phyloP scores from a whole-genome alignment of 169 alveolate genomes.

The Plasmodium sp. region DNA sequence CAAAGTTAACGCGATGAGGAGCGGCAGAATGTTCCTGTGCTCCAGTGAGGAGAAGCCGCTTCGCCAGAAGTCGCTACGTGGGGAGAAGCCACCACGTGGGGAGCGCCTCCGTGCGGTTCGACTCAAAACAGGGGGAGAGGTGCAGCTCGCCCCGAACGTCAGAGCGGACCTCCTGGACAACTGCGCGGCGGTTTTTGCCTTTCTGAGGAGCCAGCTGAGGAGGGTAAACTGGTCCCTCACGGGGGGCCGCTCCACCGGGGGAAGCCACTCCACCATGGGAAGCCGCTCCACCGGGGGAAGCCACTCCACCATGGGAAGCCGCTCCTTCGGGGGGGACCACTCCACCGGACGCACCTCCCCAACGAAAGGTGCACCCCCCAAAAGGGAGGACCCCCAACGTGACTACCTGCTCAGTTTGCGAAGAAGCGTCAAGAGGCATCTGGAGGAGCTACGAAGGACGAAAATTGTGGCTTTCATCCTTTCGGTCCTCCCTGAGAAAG shows the following conservation, averaged over 20 bases:
- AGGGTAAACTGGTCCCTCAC: neutral
- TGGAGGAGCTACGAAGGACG: neutral
- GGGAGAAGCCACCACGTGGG: neutral
- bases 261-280: neutral
- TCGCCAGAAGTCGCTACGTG: too few species aligned
- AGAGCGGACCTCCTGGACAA: constrained; percentile 1
- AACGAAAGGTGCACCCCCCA: neutral
- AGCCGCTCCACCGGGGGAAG: neutral
- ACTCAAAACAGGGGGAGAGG: neutral
- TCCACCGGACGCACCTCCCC: neutral
- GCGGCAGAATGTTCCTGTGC: constrained; percentile 1
- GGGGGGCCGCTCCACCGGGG: neutral
- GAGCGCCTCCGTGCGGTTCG: neutral
- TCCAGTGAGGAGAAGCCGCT: neutral
- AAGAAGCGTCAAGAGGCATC: neutral
- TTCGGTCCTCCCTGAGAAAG: neutral
- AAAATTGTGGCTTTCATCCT: neutral
- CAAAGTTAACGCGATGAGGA: constrained; percentile 16
- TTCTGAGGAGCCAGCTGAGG: constrained; percentile 7
- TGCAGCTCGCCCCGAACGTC: neutral
- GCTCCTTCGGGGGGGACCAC: too few species aligned
- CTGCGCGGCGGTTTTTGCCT: neutral
- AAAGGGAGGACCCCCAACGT: neutral
- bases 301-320: neutral
- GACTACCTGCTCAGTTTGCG: neutral